These are phyloP conservation scores for Neofusicoccum umdonicola DNA, from an alignment of 2,329 filamentous ascomycete species.

Conservation along the genomic window DNA sequence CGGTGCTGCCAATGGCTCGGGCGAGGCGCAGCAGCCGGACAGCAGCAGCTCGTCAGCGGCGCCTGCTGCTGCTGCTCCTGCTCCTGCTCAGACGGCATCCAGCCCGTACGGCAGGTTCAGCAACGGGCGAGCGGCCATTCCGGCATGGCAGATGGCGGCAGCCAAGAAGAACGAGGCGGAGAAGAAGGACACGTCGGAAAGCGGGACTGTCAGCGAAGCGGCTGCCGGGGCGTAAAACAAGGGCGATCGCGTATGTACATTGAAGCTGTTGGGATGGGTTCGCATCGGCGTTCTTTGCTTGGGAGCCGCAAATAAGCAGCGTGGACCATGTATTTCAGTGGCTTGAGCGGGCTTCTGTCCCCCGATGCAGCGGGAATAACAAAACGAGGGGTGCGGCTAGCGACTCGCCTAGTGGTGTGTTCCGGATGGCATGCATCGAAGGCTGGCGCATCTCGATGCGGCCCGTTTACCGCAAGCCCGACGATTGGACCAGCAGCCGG, in stretches of 20 bases:
- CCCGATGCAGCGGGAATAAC: not conserved
- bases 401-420: not conserved
- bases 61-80: not conserved
- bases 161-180: slow-evolving; percentile 46
- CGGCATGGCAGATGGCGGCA: slow-evolving; percentile 54
- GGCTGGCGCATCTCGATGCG: not conserved
- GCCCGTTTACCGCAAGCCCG: not conserved
- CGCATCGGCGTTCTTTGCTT: not conserved
- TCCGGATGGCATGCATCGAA: not conserved
- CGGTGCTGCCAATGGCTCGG: slow-evolving; percentile 17
- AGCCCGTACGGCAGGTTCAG: slow-evolving; percentile 33
- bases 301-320: not conserved
- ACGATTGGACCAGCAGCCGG: not conserved
- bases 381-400: not conserved
- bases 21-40: slow-evolving; percentile 21
- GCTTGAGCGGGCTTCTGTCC: slow-evolving; percentile 1
- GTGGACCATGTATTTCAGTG: not conserved
- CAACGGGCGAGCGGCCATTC: slow-evolving; percentile 45
- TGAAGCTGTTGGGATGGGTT: not conserved
- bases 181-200: slow-evolving; percentile 43
- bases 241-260: not conserved
- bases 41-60: not conserved
- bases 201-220: slow-evolving; percentile 35
- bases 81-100: slow-evolving; percentile 14
- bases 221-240: slow-evolving; percentile 24